Base-by-base conservation (phyloP, 1,284 basidiomycete genomes). In the Trichosporon sp. region DNA sequence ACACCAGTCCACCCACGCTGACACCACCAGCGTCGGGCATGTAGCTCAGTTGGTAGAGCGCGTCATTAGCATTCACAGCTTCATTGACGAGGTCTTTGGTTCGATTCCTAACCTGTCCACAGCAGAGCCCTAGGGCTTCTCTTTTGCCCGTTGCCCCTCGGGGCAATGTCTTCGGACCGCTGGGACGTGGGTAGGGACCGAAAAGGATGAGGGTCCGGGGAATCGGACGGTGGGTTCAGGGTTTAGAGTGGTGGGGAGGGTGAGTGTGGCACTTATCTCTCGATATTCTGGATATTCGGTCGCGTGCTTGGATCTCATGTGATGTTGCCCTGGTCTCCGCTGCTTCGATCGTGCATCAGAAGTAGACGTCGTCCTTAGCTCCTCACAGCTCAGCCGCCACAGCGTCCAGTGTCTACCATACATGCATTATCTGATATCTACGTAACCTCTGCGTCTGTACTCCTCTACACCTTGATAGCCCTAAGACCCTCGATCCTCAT, bases 21-120 rank as follows among this genome's bases (percentile, higher is more conserved):
- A 25, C 13, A 6, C 49, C 21, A 52, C 3, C 21, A 52, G 13
- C 23, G 16, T 52, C n/a, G 49, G 49, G 49, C 49, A 29, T 52
- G 49, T 27, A 52, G 49, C 49, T 52, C 49, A 27, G 49, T 52
- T 52, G 49, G 49, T 52, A 52, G 49, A 52, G 49, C 49, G 49
- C 49, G 49, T 52, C 49, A 52, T 52, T 52, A 29, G 49, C 49
- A 52, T 25, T 37, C 2, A 14, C 49, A 5, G 16, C 10, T 13
- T 52, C 23, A 52, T 52, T 52, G 23, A 52, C 49, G 49, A 27
- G 49, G 49, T 27, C 49, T 52, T 25, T 27, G 49, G 49, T 52
- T 52, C 49, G 49, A 52, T 52, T 52, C 49, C 49, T 52, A 25
- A 52, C 49, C 23, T 29, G 23, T 52, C 49, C 49, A 52, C 49